Base-by-base conservation (phyloP, 805 yeast genomes). In the Schizosaccharomyces cryophilus region DNA sequence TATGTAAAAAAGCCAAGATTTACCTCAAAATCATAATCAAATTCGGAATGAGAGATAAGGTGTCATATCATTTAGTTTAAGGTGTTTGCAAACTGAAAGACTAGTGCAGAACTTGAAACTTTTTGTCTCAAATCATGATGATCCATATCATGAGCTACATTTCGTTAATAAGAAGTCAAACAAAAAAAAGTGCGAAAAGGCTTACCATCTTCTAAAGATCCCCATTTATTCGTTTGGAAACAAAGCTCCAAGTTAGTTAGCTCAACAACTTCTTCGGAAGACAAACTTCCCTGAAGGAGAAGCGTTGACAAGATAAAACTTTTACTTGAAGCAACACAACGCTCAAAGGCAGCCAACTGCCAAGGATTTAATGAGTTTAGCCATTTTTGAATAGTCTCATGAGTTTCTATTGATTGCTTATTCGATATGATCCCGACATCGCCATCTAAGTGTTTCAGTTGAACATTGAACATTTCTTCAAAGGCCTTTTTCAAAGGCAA, bases 161-260 rank as follows among this genome's bases (percentile, higher is more conserved):
- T 6, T 15, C 13, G 40, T n/a, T 45, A 45, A 45, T 4, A 19
- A 45, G 7, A 4, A 19, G 26, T 19, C 51, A 45, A 19, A 3
- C 9, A 24, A 45, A 45, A 6, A n/a, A 45, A 15, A 11, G 51
- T 19, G 5, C 1, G 29, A 5, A 1, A 24, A 3, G 7, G 6
- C 56, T 9, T 51, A 51, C 56, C 56, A 68, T 93, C 98, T 73
- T 93, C 98, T 26, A 93, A 97, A 71, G 90, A 96, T 42, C 99
- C 99, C 99, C 99, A 93, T 68, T 82, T 78, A 26, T 80, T 81
- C 42, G 95, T 85, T 72, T 93, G 99, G 71, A 79, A 80, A 42
- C 83, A 81, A 15, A 83, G 82, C 69, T 93, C 99, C 66, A 93
- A 74, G 62, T 84, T 82, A 9, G 88, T 88, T 62, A 84, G 78